A percentile compares a stretch with the other conserved stretches of the same genome.
phyloP scores from a whole-genome alignment of 2,329 filamentous ascomycete genomes.

The Monascus ruber region DNA sequence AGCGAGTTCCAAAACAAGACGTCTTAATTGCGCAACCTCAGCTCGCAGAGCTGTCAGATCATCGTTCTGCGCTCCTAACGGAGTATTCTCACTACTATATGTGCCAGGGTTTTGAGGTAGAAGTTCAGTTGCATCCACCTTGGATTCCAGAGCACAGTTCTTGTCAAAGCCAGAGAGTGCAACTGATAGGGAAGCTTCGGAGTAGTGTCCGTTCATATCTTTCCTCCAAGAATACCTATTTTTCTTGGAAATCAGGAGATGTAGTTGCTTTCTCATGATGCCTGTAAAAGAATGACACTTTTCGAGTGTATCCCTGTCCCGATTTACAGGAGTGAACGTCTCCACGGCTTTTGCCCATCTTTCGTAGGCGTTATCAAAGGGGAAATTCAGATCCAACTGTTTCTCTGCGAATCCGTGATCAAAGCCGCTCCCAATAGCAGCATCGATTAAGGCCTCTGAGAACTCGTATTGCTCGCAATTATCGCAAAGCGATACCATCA shows the following conservation, averaged over 20 bases:
- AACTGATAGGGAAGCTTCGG: conserved; percentile 13
- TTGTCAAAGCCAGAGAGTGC: conserved; percentile 6
- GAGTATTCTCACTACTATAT: background rate
- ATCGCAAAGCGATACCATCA: conserved; percentile 30
- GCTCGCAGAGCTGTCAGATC: conserved; percentile 16
- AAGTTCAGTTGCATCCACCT: background rate
- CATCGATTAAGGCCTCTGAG: conserved; percentile 20
- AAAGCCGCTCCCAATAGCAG: conserved; percentile 26
- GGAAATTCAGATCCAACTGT: conserved; percentile 17
- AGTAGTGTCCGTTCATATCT: conserved; percentile 13
- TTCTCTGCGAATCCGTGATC: conserved; percentile 13
- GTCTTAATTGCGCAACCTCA: conserved; percentile 20
- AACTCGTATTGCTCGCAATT: conserved; percentile 19
- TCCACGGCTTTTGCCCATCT: conserved; percentile 20
- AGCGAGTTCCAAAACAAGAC: conserved; percentile 17
- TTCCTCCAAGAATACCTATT: conserved; percentile 7
- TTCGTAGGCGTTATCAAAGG: conserved; percentile 10
- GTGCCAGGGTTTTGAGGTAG: background rate
- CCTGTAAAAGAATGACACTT: conserved; percentile 24
- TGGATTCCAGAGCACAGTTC: background rate
- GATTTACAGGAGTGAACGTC: conserved; percentile 6
- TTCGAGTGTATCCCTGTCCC: conserved; percentile 16
- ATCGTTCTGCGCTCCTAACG: conserved; percentile 7
- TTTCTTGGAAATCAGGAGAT: conserved; percentile 8
- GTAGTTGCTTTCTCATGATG: conserved; percentile 16